These are phyloP conservation scores for Yamadazyma oceani DNA, from an alignment of 1,139 yeast genomes.

Conservation along the genomic window DNA sequence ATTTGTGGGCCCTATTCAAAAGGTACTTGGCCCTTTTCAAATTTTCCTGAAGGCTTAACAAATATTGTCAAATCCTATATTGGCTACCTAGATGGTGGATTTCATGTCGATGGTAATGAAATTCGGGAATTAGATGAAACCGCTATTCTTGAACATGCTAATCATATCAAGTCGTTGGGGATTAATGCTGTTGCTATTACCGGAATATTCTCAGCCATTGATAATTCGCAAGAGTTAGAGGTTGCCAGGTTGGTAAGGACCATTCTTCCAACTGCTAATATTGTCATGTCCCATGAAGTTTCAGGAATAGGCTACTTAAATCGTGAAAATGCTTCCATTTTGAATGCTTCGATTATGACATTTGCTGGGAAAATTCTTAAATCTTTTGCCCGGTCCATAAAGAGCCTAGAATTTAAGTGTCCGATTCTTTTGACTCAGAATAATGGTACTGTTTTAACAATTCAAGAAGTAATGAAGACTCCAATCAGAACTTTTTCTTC, in stretches of 20 bases:
- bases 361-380: conserved; percentile 36
- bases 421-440: conserved; percentile 42
- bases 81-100: conserved; percentile 36
- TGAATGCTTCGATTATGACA: conserved; percentile 40
- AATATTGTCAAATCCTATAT: conserved; percentile 29
- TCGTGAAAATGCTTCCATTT: conserved; percentile 42
- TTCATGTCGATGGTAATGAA: conserved; percentile 37
- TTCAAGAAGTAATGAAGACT: conserved; percentile 29
- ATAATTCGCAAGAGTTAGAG: conserved; percentile 29
- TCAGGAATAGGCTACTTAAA: conserved; percentile 41
- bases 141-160: conserved; percentile 27
- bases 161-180: conserved; percentile 25
- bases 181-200: conserved; percentile 32
- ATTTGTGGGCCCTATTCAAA: conserved; percentile 37
- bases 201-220: conserved; percentile 40
- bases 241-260: conserved; percentile 26
- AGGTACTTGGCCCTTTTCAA: conserved; percentile 36
- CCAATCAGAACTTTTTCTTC: conserved; percentile 45
- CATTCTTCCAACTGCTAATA: conserved; percentile 28
- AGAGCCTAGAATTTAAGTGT: conserved; percentile 28
- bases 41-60: conserved; percentile 37
- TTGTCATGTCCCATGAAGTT: conserved; percentile 36
- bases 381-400: conserved; percentile 33
- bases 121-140: conserved; percentile 29
- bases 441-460: conserved; percentile 41